These are phyloP conservation scores for Colletotrichum tropicicola DNA, from an alignment of 2,329 filamentous ascomycete species.

Conservation along the genomic window DNA sequence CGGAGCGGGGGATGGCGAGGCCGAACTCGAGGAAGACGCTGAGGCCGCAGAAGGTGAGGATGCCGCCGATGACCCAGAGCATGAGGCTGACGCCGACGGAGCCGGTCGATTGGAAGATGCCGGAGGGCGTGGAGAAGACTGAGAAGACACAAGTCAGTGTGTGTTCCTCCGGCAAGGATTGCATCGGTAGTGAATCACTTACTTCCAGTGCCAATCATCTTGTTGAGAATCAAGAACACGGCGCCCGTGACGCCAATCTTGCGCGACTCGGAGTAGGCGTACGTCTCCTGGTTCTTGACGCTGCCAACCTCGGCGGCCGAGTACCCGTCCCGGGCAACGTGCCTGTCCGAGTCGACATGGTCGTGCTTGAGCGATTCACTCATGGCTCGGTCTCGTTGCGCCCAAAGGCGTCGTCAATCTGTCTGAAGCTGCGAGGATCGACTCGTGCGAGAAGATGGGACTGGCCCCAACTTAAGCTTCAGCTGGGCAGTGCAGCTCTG, in stretches of 20 bases:
- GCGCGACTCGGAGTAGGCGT: conserved; percentile 48
- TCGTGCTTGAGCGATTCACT: conserved; percentile 12
- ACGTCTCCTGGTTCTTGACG: conserved; percentile 38
- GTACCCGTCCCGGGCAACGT: not conserved
- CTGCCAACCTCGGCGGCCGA: not conserved
- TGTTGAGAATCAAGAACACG: conserved; percentile 64
- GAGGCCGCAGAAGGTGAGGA: conserved; percentile 67
- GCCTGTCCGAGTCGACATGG: conserved; percentile 7
- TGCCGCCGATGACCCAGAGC: conserved; percentile 42
- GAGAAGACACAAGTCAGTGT: not conserved
- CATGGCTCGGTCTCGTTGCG: not conserved
- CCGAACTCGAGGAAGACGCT: conserved; percentile 72
- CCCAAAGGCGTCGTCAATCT: not conserved
- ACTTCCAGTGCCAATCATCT: conserved; percentile 69
- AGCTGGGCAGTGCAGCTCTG: too few relatives aligned
- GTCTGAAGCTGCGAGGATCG: not conserved
- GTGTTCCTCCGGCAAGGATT: not conserved
- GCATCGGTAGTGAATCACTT: conserved; percentile 35
- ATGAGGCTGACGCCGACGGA: conserved; percentile 57
- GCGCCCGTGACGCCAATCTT: conserved; percentile 63
- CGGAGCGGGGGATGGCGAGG: conserved; percentile 67
- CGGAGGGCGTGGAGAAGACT: conserved; percentile 65
- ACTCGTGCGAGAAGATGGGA: too few relatives aligned
- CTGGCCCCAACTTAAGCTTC: too few relatives aligned
- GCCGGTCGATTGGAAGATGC: conserved; percentile 60